Conservation (phyloP, 805 yeast genomes). For the Ogataea nitratoaversa region DNA sequence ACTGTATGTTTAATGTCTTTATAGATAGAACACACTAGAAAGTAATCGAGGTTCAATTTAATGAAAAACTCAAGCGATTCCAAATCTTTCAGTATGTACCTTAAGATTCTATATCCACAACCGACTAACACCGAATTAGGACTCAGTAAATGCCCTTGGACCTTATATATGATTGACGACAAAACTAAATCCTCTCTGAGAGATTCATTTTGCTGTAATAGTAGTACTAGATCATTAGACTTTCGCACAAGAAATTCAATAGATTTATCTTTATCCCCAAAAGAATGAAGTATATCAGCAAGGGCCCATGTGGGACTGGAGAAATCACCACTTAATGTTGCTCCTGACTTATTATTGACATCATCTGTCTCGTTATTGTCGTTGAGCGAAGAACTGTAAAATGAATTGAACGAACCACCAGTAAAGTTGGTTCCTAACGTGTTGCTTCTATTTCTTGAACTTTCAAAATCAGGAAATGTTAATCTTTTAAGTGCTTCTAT, state of each 20-base stretch:
- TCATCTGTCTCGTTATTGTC: conserved; percentile 9
- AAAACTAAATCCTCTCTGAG: conserved; percentile 62
- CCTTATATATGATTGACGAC: conserved; percentile 44
- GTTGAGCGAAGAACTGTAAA: conserved; percentile 12
- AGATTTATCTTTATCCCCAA: conserved; percentile 49
- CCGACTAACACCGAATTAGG: conserved; percentile 61
- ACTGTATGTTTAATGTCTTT: conserved; percentile 42
- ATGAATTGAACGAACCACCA: conserved; percentile 13
- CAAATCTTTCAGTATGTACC: conserved; percentile 55
- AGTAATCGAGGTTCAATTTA: conserved; percentile 53
- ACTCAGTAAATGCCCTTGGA: conserved; percentile 51
- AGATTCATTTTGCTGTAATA: conserved; percentile 54
- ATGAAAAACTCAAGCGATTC: conserved; percentile 53
- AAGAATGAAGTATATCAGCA: conserved; percentile 55
- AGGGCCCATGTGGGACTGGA: conserved; percentile 56
- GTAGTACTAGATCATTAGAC: conserved; percentile 60
- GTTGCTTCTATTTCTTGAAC: conserved; percentile 21
- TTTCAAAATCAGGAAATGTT: conserved; percentile 21
- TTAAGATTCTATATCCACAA: conserved; percentile 69
- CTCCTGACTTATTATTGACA: conserved; percentile 1
- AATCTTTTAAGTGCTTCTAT: conserved; percentile 13
- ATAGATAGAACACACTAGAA: conserved; percentile 60
- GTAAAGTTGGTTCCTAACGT: conserved; percentile 18
- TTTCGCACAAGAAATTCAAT: conserved; percentile 49
- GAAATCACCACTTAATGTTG: conserved; percentile 1